A percentile compares a stretch with the other conserved stretches of the same genome.
Conservation (phyloP, 2,329 filamentous ascomycete species). For the Fusarium tupiense region DNA sequence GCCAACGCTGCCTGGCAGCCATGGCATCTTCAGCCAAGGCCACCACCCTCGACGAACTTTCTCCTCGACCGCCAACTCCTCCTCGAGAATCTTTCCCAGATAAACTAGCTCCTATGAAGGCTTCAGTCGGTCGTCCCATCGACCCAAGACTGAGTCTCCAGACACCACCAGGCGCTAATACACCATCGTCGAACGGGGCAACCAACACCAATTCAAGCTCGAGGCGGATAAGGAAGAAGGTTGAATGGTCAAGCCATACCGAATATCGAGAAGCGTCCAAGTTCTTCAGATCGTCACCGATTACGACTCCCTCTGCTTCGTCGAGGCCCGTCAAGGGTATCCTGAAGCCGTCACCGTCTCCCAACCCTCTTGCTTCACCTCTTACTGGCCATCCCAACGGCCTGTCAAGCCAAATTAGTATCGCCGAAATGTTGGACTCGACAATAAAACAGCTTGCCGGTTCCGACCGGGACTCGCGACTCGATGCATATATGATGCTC, state of each 20-base stretch:
- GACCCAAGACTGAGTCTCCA: conserved; percentile 53
- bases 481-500: conserved; percentile 89
- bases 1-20: conserved; percentile 52
- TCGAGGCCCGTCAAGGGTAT: conserved; percentile 72
- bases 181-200: conserved; percentile 54
- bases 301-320: conserved; percentile 53
- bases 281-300: conserved; percentile 51
- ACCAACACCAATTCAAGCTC: conserved; percentile 56
- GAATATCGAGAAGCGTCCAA: conserved; percentile 56
- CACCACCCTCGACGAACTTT: conserved; percentile 61
- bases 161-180: conserved; percentile 62
- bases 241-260: conserved; percentile 66
- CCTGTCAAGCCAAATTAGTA: conserved; percentile 58
- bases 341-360: conserved; percentile 74
- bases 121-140: conserved; percentile 50
- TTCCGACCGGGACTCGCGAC: conserved; percentile 73
- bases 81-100: conserved; percentile 64
- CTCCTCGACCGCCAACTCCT: conserved; percentile 72
- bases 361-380: conserved; percentile 55
- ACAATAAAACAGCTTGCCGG: conserved; percentile 83
- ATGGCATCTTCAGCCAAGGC: conserved; percentile 55
- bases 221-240: conserved; percentile 60
- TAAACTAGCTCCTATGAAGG: conserved; percentile 48
- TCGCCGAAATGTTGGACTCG: conserved; percentile 86
- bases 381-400: conserved; percentile 55